Conservation (phyloP, 2,329 filamentous ascomycete genomes). For the Phaeoacremonium minimum region DNA sequence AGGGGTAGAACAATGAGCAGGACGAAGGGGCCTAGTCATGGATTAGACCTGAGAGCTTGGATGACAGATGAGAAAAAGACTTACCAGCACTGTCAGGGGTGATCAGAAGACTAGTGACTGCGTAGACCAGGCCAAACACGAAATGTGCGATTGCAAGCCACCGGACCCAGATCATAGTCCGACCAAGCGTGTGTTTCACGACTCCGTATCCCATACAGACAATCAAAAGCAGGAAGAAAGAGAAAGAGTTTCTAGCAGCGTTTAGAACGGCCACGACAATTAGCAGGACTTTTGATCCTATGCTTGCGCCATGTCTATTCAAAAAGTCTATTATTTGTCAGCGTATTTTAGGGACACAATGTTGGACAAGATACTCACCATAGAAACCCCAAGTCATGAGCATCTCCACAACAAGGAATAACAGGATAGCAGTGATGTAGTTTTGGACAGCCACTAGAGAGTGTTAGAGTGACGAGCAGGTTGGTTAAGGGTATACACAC, state of each 20-base stretch:
- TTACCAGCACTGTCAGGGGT: conserved; percentile 78
- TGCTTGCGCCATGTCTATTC: conserved; percentile 82
- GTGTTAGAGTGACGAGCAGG: conserved; percentile 20
- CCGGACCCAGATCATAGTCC: conserved; percentile 90
- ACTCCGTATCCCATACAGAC: conserved; percentile 99
- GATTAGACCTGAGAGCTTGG: conserved; percentile 3
- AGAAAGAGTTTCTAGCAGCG: conserved; percentile 92
- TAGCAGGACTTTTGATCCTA: conserved; percentile 79
- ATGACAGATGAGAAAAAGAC: conserved; percentile 14
- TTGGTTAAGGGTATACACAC: conserved; percentile 37
- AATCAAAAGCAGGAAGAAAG: conserved; percentile 94
- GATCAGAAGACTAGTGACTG: conserved; percentile 81
- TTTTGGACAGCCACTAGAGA: conserved; percentile 84
- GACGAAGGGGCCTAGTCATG: conserved; percentile 67
- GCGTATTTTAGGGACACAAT: background rate
- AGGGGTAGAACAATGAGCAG: conserved; percentile 90
- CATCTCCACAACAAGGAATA: conserved; percentile 94
- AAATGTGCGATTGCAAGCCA: conserved; percentile 91
- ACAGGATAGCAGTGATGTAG: conserved; percentile 94
- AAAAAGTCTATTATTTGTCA: conserved; percentile 71
- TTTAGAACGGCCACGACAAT: conserved; percentile 90
- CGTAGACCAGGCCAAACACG: conserved; percentile 89
- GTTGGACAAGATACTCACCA: conserved; percentile 54
- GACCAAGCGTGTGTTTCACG: conserved; percentile 87
- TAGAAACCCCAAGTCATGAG: conserved; percentile 99